These are phyloP conservation scores for Wakefieldia striispora DNA, from an alignment of 768 basidiomycete genomes.

Conservation along the genomic window DNA sequence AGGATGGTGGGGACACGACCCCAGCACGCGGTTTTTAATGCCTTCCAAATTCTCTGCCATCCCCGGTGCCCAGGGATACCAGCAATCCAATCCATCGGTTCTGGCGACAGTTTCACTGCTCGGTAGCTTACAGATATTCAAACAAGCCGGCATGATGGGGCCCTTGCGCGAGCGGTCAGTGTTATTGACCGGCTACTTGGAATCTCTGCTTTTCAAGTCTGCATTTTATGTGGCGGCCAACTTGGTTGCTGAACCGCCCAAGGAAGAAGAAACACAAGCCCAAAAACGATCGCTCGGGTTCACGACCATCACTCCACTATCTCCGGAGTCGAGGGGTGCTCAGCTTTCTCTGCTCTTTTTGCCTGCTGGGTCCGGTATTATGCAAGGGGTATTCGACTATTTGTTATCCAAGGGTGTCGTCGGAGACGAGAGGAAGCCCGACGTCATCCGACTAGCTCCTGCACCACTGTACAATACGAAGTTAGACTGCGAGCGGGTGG, in stretches of 20 bases:
- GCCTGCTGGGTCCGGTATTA: conserved; percentile 52
- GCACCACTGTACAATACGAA: conserved; percentile 84
- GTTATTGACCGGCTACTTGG: conserved; percentile 69
- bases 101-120: conserved; percentile 77
- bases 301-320: conserved; percentile 88
- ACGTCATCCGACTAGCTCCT: conserved; percentile 89
- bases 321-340: conserved; percentile 68
- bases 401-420: conserved; percentile 74
- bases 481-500: conserved; percentile 73
- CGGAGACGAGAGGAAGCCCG: conserved; percentile 89
- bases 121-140: conserved; percentile 80
- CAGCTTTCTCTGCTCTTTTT: conserved; percentile 87
- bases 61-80: conserved; percentile 90
- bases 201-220: conserved; percentile 57
- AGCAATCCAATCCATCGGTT: conserved; percentile 92
- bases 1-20: conserved; percentile 98
- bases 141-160: conserved; percentile 71
- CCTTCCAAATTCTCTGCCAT: conserved; percentile 78
- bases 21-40: conserved; percentile 88
- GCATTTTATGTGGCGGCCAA: conserved; percentile 57
- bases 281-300: conserved; percentile 47
- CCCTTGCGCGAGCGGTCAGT: conserved; percentile 68
- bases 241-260: conserved; percentile 28
- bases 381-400: conserved; percentile 65
- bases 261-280: conserved; percentile 15